phyloP scores from a whole-genome alignment of 805 yeast species.

The Yamadazyma scolyti region DNA sequence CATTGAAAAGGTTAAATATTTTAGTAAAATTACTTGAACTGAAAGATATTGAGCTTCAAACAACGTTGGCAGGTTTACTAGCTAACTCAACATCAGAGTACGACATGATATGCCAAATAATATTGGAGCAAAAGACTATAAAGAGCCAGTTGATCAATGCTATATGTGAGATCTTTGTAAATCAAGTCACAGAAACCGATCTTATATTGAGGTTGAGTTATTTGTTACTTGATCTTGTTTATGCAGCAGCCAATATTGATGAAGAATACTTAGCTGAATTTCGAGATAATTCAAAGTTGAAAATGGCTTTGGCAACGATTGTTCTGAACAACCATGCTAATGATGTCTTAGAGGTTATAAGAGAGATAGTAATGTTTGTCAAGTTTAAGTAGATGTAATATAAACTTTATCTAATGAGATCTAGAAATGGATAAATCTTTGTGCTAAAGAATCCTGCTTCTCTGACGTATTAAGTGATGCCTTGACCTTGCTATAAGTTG shows the following conservation, averaged over 20 bases:
- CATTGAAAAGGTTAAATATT: slow-evolving; percentile 24
- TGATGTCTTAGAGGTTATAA: slow-evolving; percentile 1
- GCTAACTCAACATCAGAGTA: slow-evolving; percentile 39
- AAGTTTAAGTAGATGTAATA: slow-evolving; percentile 3
- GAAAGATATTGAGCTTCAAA: slow-evolving; percentile 24
- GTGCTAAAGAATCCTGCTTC: slow-evolving; percentile 34
- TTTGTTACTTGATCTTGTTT: slow-evolving; percentile 11
- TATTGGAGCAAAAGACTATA: slow-evolving; percentile 15
- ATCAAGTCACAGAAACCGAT: slow-evolving; percentile 21
- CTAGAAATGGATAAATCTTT: slow-evolving; percentile 34
- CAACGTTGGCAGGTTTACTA: slow-evolving; percentile 31
- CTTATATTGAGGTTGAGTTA: slow-evolving; percentile 26
- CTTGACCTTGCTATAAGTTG: slow-evolving; percentile 24
- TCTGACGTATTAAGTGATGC: slow-evolving; percentile 24
- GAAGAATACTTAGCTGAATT: slow-evolving; percentile 1
- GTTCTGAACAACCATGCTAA: too few species aligned
- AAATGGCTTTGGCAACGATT: slow-evolving; percentile 2
- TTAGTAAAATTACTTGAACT: slow-evolving; percentile 33
- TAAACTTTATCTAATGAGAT: neutral
- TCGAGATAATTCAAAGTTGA: slow-evolving; percentile 3
- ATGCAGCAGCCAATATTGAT: slow-evolving; percentile 7
- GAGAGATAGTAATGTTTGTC: slow-evolving; percentile 11
- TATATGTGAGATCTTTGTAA: slow-evolving; percentile 17
- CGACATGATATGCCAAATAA: slow-evolving; percentile 28
- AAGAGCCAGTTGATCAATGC: slow-evolving; percentile 15